Percentiles rank a stretch among this genome's conserved stretches.
phyloP scores from a whole-genome alignment of 345 rosid species.

The Mallotus nudiflorus region DNA sequence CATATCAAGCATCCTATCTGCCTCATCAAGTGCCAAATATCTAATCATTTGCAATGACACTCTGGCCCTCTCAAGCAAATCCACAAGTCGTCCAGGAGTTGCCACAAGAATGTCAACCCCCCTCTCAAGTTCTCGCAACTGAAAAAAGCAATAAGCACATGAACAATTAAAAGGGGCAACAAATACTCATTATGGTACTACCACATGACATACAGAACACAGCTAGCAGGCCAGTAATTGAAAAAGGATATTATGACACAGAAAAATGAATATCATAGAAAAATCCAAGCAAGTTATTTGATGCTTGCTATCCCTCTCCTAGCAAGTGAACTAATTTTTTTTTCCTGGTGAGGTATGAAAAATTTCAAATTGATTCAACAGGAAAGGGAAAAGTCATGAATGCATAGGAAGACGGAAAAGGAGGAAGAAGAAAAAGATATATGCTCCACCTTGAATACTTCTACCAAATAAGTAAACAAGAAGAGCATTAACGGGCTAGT shows the following conservation, averaged over 20 bases:
- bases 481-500: too few species aligned
- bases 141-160: constrained; percentile 27
- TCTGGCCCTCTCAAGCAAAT: constrained; percentile 93
- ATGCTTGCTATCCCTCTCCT: too few species aligned
- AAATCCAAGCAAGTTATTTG: too few species aligned
- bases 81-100: constrained; percentile 97
- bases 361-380: neutral
- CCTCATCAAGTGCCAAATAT: constrained; percentile 93
- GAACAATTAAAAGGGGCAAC: neutral
- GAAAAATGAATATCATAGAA: neutral
- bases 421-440: too few species aligned
- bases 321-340: neutral
- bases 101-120: constrained; percentile 99
- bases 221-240: neutral
- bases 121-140: constrained; percentile 93
- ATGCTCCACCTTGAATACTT: too few species aligned
- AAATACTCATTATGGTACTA: neutral
- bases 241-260: neutral
- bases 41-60: constrained; percentile 92
- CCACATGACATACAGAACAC: neutral
- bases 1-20: constrained; percentile 99
- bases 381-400: too few species aligned
- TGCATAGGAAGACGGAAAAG: too few species aligned
- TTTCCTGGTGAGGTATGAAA: neutral
- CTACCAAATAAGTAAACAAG: too few species aligned